phyloP scores from a whole-genome alignment of 116 monocot species.

The Phalaenopsis hybrid region DNA sequence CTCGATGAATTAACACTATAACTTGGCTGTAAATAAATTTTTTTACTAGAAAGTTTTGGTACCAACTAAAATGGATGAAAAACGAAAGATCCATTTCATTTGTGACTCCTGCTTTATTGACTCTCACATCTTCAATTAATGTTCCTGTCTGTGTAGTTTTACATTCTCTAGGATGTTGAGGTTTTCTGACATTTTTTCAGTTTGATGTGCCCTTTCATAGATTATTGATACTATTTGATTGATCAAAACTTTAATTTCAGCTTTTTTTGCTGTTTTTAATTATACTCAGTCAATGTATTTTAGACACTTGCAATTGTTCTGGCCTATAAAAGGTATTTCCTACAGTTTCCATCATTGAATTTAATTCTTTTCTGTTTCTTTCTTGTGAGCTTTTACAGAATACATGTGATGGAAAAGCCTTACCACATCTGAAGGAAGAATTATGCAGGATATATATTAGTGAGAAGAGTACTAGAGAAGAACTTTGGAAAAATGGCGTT shows the following conservation, averaged over 20 bases:
- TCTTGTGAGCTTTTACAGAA: slow-evolving; percentile 22
- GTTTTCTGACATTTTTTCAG: not conserved
- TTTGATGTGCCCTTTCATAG: not conserved
- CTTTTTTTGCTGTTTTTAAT: not conserved
- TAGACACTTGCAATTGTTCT: not conserved
- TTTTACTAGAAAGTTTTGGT: not conserved
- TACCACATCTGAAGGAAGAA: slow-evolving; percentile 58
- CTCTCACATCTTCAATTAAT: not conserved
- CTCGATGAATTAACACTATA: not conserved
- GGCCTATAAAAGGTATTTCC: not conserved
- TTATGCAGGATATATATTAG: slow-evolving; percentile 40
- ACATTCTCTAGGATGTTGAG: not conserved
- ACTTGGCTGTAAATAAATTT: not conserved
- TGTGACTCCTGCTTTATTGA: not conserved
- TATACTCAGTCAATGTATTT: not conserved
- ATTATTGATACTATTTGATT: not conserved
- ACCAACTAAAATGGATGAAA: not conserved
- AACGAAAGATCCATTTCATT: not conserved
- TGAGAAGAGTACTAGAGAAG: slow-evolving; percentile 54
- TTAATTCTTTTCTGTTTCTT: slow-evolving; percentile 9
- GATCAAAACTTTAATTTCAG: not conserved
- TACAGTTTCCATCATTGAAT: not conserved
- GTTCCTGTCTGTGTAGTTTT: too few relatives aligned
- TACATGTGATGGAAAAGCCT: slow-evolving; percentile 39
- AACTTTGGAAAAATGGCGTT: slow-evolving; percentile 54